Percentiles rank a stretch among this genome's conserved stretches.
Evolutionary conservation across 2,329 filamentous ascomycete species (phyloP).

Genomic region (Microascus cirrosus): DNA sequence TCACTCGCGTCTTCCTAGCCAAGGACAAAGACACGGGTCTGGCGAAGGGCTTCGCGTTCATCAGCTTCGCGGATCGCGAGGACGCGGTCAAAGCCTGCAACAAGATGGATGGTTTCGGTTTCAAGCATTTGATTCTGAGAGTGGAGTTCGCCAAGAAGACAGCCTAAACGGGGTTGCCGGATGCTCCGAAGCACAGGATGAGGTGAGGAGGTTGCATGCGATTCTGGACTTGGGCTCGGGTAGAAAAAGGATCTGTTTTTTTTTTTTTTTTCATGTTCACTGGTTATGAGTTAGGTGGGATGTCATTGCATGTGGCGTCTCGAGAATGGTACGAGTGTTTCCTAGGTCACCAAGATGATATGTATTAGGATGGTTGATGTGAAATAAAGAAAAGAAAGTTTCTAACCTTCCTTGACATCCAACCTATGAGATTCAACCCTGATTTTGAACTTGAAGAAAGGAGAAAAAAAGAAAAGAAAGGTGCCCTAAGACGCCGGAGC

Average conservation of each 20-base stretch:
- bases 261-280: background rate
- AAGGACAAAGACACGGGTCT: conserved; percentile 94
- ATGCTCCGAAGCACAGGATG: background rate
- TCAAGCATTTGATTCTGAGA: conserved; percentile 75
- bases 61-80: conserved; percentile 82
- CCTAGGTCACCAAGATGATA: background rate
- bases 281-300: background rate
- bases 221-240: background rate
- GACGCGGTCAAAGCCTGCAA: conserved; percentile 89
- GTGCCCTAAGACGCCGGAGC: background rate
- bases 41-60: conserved; percentile 98
- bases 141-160: conserved; percentile 74
- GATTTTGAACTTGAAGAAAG: background rate
- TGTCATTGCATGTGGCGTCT: background rate
- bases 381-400: background rate
- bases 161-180: background rate
- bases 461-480: background rate
- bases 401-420: too few relatives aligned
- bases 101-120: conserved; percentile 96
- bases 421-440: too few relatives aligned
- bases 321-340: background rate
- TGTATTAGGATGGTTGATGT: background rate
- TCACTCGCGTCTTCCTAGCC: conserved; percentile 93
- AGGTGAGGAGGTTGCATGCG: background rate
- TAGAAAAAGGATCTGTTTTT: background rate